Evolutionary conservation across 805 yeast genomes (phyloP), one percentile per base, ranked within the genome.

Genomic region (Yamadazyma nakazawae): DNA sequence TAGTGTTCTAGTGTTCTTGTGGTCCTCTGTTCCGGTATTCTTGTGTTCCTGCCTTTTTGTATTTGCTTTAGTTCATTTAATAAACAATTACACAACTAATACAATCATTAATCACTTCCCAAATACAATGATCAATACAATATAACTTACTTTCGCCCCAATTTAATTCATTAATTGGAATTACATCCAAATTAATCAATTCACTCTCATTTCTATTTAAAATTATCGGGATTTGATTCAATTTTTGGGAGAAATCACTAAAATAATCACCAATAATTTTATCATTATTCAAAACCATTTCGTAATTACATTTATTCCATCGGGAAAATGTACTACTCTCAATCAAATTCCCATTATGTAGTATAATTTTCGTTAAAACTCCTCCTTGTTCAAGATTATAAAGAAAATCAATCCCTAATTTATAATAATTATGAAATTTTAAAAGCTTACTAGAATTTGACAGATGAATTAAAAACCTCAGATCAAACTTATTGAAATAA

Each of bases 351-450:
- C 83, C 84, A 50, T 71, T 71, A 56, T 81, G 85, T 9, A 79
- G 34, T 1, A 79, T 66, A 2, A 81, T 48, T 48, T 80, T 80
- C 34, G 64, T 65, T 16, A 80, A 62, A 1, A 64, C 57, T 3
- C 77, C 73, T 13, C 53, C 51, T 8, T 54, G 53, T 47, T 63
- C 63, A 31, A 76, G 62, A 34, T 73, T 72, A 58, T 79, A 81
- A 19, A 80, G 59, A 8, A 80, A 58, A 57, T 81, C 87, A 35
- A 80, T 60, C 0, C 87, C 87, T 52, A 58, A 67, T 18, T 68
- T 58, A 58, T 73, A 81, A 57, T 81, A 81, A 55, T 81, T 81
- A 59, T 81, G 85, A 51, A 80, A 76, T 41, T 74, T 69, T 49
- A 57, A 58, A 38, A 49, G 53, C 37, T 34, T 44, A 30, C 49